phyloP scores from a whole-genome alignment of 2,329 filamentous ascomycete species.

The Pseudogymnoascus sp. region DNA sequence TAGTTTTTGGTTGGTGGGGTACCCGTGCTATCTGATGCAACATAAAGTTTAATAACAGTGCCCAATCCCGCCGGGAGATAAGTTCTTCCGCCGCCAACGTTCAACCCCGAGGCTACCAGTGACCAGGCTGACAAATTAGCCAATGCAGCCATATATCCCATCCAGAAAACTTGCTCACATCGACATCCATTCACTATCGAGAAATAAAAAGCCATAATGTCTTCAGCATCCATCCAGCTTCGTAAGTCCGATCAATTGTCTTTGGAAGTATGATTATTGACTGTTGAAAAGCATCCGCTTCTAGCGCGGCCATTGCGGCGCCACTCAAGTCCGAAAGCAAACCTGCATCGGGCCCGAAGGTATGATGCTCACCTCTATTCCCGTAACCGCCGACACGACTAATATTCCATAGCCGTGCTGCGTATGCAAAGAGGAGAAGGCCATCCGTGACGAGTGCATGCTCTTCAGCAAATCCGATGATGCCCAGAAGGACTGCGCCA shows the following conservation, averaged over 20 bases:
- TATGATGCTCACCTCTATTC: constrained; percentile 12
- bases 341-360: constrained; percentile 21
- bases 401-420: constrained; percentile 70
- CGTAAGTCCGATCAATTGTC: constrained; percentile 19
- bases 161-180: constrained; percentile 6
- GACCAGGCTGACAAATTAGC: constrained; percentile 6
- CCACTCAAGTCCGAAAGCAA: constrained; percentile 23
- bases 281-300: constrained; percentile 22
- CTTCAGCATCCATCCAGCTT: constrained; percentile 23
- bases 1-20: constrained; percentile 10
- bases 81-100: background rate
- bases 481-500: constrained; percentile 73
- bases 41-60: constrained; percentile 3
- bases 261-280: background rate
- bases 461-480: constrained; percentile 83
- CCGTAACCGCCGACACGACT: background rate
- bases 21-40: background rate
- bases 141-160: constrained; percentile 2
- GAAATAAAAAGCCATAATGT: constrained; percentile 21
- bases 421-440: constrained; percentile 93
- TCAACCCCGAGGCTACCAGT: constrained; percentile 2
- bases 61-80: background rate
- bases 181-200: background rate
- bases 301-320: constrained; percentile 22
- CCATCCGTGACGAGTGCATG: constrained; percentile 94